Evolutionary conservation across 108 stramenopile genomes (phyloP), one percentile per base, ranked within the genome.

Genomic region (Skeletonema potamos): DNA sequence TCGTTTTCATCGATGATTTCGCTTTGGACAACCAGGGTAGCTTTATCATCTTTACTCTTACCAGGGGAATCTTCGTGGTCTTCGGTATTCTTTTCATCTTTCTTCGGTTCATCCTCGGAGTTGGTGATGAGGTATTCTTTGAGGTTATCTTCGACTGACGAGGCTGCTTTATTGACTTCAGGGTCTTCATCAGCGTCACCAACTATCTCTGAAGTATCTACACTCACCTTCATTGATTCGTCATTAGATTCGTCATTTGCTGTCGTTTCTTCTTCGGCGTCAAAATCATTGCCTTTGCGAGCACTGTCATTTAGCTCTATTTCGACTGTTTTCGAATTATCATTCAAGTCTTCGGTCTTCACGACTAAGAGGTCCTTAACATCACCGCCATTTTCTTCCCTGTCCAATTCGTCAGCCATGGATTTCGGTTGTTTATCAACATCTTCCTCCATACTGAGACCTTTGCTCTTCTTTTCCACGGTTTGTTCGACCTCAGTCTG

Each of bases 31-130:
- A 20, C n/a, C 4, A 6, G 5, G 1, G 1, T 24, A 0, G 22
- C 22, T 20, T 20, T 5, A 0, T 24, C 1, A 9, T 10, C 48
- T 22, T 51, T 8, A 22, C 9, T 22, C 22, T 51, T 10, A 4
- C 4, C 48, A 51, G 7, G 8, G 22, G 48, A 18, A 18, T 15
- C 3, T 3, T 24, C 18, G 12, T 0, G 11, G 11, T 12, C 11
- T 12, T 41, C 39, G 2, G 15, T 2, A 41, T 41, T 41, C 39
- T 76, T 70, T 5, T 59, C 44, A 39, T 81, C 32, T 37, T 20
- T 54, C 4, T 60, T 10, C 3, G 59, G 43, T 60, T 60, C 59
- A 7, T 60, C 59, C 20, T 60, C 59, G 17, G 59, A 60, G 9
- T 51, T 24, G 6, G 48, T 51, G 48, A 51, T 51, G 48, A 51